Conservation (phyloP, 352 stramenopile species). For the Globisporangium camurandrum region DNA sequence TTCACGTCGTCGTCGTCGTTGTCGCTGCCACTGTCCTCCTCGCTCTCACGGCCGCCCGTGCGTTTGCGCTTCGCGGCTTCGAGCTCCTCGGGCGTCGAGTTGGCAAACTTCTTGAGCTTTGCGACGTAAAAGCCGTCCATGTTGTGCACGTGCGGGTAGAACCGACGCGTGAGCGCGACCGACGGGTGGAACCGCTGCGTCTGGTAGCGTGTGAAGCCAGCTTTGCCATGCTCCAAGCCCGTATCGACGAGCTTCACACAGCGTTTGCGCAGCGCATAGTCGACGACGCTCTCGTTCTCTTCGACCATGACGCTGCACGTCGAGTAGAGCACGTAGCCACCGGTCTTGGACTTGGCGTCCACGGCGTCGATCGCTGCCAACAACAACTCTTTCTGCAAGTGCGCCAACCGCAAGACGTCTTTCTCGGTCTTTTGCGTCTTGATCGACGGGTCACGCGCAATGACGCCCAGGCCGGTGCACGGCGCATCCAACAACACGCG, state of each 20-base stretch:
- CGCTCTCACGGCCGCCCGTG: constrained; percentile 9
- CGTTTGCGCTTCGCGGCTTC: constrained; percentile 61
- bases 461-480: constrained; percentile 97
- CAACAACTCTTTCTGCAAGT: constrained; percentile 99
- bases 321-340: constrained; percentile 98
- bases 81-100: constrained; percentile 78
- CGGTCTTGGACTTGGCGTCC: constrained; percentile 94
- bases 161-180: constrained; percentile 92
- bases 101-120: constrained; percentile 99
- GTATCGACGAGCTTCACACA: constrained; percentile 98
- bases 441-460: constrained; percentile 96
- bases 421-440: constrained; percentile 97
- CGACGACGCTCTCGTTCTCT: constrained; percentile 96
- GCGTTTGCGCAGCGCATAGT: constrained; percentile 98
- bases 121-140: constrained; percentile 99
- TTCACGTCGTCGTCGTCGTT: constrained; percentile 63
- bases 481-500: constrained; percentile 98
- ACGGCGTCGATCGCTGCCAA: constrained; percentile 98
- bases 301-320: constrained; percentile 95
- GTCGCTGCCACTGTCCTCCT: constrained; percentile 52
- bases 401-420: constrained; percentile 85
- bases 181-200: constrained; percentile 98
- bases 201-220: constrained; percentile 91
- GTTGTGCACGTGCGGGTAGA: constrained; percentile 99
- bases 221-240: constrained; percentile 95